A percentile compares a stretch with the other conserved stretches of the same genome.
phyloP scores from a whole-genome alignment of 2,329 filamentous ascomycete species.

The Coniella lustricola region DNA sequence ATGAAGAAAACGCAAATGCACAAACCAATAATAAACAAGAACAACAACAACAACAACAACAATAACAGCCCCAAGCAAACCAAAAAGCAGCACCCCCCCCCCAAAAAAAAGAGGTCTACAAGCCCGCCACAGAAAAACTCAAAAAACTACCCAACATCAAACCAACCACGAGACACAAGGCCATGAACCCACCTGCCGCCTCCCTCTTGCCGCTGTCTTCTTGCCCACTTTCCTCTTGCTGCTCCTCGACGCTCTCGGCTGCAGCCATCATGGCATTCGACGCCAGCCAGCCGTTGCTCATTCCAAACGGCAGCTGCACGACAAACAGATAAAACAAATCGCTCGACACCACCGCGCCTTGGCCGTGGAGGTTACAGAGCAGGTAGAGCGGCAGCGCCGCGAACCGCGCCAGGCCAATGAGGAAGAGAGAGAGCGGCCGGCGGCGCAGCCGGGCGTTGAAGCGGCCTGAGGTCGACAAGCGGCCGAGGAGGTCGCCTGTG shows the following conservation, averaged over 20 bases:
- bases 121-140: constrained; percentile 66
- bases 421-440: constrained; percentile 61
- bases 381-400: constrained; percentile 78
- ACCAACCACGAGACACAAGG: constrained; percentile 77
- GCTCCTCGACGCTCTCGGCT: constrained; percentile 69
- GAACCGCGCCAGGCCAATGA: constrained; percentile 56
- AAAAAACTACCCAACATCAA: constrained; percentile 78
- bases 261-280: constrained; percentile 90
- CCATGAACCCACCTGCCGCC: constrained; percentile 91
- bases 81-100: too few species aligned
- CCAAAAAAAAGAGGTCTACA: constrained; percentile 18
- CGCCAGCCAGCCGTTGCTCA: constrained; percentile 81
- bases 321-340: constrained; percentile 83
- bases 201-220: constrained; percentile 71
- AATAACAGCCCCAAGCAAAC: too few species aligned
- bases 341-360: constrained; percentile 66
- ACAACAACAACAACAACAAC: too few species aligned
- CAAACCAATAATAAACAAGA: too few species aligned
- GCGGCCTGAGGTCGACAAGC: constrained; percentile 57
- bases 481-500: constrained; percentile 72
- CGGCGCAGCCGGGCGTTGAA: constrained; percentile 47
- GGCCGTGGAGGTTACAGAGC: constrained; percentile 78
- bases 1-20: too few species aligned
- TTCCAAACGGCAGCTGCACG: constrained; percentile 76
- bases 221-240: too few species aligned